phyloP scores from a whole-genome alignment of 169 alveolate genomes.

The Cyclospora cayetanensis region DNA sequence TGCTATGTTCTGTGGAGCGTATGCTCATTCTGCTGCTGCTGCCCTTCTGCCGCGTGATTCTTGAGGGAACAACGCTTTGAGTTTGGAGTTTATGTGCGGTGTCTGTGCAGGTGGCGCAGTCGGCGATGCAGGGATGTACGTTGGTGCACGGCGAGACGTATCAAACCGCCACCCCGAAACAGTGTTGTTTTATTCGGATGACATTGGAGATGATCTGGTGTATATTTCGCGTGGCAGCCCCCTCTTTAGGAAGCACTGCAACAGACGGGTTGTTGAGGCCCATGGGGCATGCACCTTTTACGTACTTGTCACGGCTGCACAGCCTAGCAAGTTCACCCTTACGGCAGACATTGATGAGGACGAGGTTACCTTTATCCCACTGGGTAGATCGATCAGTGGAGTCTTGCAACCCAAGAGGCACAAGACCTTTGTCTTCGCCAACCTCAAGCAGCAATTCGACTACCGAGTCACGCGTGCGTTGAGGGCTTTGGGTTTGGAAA shows the following conservation, averaged over 20 bases:
- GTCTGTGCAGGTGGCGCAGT: conserved; percentile 8
- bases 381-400: background rate
- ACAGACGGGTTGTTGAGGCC: background rate
- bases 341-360: background rate
- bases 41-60: background rate
- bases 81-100: background rate
- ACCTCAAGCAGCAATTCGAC: background rate
- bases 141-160: background rate
- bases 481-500: conserved; percentile 14
- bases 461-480: background rate
- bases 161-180: background rate
- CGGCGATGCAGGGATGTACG: conserved; percentile 56
- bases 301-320: background rate
- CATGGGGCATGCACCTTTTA: background rate
- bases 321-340: background rate
- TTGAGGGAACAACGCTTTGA: no score
- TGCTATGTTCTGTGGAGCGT: background rate
- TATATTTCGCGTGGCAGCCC: background rate
- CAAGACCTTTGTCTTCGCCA: background rate
- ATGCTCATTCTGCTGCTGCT: background rate
- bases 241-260: background rate
- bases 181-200: background rate
- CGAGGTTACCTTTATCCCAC: background rate
- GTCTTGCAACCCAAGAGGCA: background rate
- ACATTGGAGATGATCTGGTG: background rate